These are phyloP conservation scores for Serendipita sp. DNA, from an alignment of 768 basidiomycete species.

Conservation along the genomic window DNA sequence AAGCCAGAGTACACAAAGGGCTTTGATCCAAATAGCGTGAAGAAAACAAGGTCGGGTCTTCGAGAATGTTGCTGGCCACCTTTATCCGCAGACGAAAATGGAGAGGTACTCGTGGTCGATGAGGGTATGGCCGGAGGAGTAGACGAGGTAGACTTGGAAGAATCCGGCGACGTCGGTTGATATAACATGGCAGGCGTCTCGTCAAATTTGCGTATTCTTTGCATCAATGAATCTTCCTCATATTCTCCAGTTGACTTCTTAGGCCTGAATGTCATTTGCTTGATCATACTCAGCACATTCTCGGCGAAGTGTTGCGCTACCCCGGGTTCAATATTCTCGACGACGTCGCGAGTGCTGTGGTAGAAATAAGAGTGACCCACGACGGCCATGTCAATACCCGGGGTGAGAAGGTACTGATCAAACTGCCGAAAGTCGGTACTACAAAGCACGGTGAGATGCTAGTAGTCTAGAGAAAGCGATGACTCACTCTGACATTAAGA, in stretches of 20 bases:
- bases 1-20: constrained; percentile 52
- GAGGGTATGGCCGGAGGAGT: not conserved
- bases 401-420: constrained; percentile 73
- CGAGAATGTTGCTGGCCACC: not conserved
- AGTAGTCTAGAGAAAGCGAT: constrained; percentile 13
- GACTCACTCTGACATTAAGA: constrained; percentile 70
- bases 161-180: not conserved
- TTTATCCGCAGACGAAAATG: not conserved
- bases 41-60: constrained; percentile 39
- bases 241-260: not conserved
- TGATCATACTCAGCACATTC: constrained; percentile 65
- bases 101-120: not conserved
- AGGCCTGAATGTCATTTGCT: constrained; percentile 42
- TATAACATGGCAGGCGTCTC: not conserved
- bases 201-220: constrained; percentile 7
- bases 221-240: not conserved
- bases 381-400: constrained; percentile 85
- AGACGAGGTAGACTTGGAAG: not conserved
- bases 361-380: constrained; percentile 88
- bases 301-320: constrained; percentile 84
- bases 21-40: constrained; percentile 49
- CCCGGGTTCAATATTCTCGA: constrained; percentile 71
- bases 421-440: constrained; percentile 96
- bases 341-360: constrained; percentile 79
- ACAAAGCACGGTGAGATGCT: constrained; percentile 7